Evolutionary conservation across 192 early-diverging fungal genomes (phyloP), one percentile per base, ranked within the genome.

Genomic region (Linnemannia hyalina): DNA sequence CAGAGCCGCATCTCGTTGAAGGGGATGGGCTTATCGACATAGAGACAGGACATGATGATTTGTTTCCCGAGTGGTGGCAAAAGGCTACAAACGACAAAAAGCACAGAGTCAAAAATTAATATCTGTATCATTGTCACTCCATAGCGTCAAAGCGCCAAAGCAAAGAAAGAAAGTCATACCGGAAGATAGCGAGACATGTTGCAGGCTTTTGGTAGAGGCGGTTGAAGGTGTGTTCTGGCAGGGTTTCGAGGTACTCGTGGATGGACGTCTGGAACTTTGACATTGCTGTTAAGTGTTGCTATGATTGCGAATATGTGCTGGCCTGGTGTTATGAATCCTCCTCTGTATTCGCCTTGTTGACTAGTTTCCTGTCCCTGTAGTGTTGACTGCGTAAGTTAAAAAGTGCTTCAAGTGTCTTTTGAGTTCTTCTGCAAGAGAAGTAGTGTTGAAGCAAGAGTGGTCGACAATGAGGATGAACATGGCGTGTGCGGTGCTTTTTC

Each of bases 171-270:
- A 29, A 18, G 29, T 35, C 35, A 36, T 81, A 95, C 95, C 97
- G 92, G 70, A 98, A 96, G 55, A 98, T 95, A 32, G 97, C 97
- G 38, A 98, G 92, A 86, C 97, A 98, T 78, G 98, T 97, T 44
- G 97, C 96, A 15, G 98, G 97, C 68, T 96, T 96, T 47, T 93
- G 90, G 80, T 97, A 99, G 35, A 99, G 91, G 1, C 94, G 88
- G 38, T 94, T 92, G 82, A 96, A 93, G 41, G 95, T 97, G 76
- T 91, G 88, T 36, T 90, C 86, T 3, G 96, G 95, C 49, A 99
- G 92, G 9, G 93, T 93, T 82, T 96, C 95, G 3, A 96, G 91
- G 78, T 95, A 95, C 63, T 95, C 95, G 78, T 94, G 94, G 70
- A 96, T 95, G 36, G 93, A 95, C 52, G 94, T 93, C 71, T 95